Conservation (phyloP, 805 yeast species). For the Ogataea trehaloabstinens region DNA sequence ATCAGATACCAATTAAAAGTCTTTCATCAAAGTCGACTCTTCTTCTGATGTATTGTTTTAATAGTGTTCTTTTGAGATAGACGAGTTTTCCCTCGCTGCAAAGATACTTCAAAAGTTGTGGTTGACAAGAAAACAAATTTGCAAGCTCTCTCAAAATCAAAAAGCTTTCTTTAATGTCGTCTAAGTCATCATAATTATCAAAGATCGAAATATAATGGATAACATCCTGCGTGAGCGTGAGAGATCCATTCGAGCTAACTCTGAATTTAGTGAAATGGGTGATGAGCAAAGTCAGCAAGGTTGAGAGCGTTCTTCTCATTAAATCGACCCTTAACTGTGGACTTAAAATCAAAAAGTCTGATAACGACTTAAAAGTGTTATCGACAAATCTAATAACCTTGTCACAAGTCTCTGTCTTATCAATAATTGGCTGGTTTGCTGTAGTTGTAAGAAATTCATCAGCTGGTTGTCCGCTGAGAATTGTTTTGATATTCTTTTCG, state of each 20-base stretch:
- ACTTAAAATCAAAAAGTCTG: slow-evolving; percentile 35
- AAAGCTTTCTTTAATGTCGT: slow-evolving; percentile 49
- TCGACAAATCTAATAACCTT: slow-evolving; percentile 50
- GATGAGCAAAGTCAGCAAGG: slow-evolving; percentile 50
- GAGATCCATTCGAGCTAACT: slow-evolving; percentile 80
- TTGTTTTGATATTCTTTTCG: slow-evolving; percentile 46
- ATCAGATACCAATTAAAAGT: slow-evolving; percentile 31
- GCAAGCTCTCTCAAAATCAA: slow-evolving; percentile 71
- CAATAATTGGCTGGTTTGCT: slow-evolving; percentile 25
- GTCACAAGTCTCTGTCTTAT: slow-evolving; percentile 72
- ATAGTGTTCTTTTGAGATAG: slow-evolving; percentile 55
- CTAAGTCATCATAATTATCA: slow-evolving; percentile 28
- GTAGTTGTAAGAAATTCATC: slow-evolving; percentile 56
- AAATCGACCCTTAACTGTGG: slow-evolving; percentile 21
- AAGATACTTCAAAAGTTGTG: slow-evolving; percentile 72
- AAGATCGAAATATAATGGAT: slow-evolving; percentile 59
- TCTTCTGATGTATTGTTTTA: slow-evolving; percentile 64
- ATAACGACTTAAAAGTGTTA: slow-evolving; percentile 33
- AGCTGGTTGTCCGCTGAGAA: slow-evolving; percentile 60
- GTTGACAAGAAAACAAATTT: slow-evolving; percentile 80
- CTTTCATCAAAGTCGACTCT: slow-evolving; percentile 66
- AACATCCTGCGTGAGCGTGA: slow-evolving; percentile 77
- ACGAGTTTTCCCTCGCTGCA: slow-evolving; percentile 79
- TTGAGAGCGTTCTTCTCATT: slow-evolving; percentile 20
- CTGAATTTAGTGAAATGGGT: slow-evolving; percentile 73